Conservation (phyloP, 305 asterid species). For the Fraxinus sp. region DNA sequence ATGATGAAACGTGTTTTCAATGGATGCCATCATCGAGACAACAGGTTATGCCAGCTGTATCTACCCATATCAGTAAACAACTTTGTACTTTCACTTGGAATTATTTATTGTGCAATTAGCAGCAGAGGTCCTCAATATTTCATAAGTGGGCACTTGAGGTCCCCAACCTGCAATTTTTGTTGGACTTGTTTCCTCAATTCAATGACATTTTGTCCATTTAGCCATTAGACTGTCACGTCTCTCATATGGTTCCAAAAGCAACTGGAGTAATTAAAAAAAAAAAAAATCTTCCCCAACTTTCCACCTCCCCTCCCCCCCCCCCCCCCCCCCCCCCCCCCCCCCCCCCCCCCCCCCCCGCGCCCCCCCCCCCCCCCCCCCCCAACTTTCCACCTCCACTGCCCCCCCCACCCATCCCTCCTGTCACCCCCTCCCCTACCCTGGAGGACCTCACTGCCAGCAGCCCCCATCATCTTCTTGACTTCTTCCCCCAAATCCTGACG, state of each 20-base stretch:
- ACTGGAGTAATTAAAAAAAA: background rate
- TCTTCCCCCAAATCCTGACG: background rate
- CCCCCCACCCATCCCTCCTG: background rate
- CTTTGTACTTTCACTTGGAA: background rate
- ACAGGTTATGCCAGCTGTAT: background rate
- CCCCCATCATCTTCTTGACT: background rate
- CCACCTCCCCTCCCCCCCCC: background rate
- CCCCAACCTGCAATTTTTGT: background rate
- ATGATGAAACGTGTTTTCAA: background rate
- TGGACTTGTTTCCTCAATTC: background rate
- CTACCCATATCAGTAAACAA: background rate
- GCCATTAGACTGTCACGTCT: background rate
- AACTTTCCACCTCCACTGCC: background rate
- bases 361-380: background rate
- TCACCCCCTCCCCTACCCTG: background rate
- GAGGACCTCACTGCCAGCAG: background rate
- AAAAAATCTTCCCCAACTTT: background rate
- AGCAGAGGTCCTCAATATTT: background rate
- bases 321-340: background rate
- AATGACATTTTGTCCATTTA: background rate
- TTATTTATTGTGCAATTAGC: background rate
- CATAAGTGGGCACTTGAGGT: background rate
- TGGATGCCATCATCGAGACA: background rate
- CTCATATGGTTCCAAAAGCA: background rate
- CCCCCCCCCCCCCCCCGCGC: background rate